Evolutionary conservation across 768 basidiomycete species (phyloP), one percentile per base, ranked within the genome.

Genomic region (Mrakia hoshinonis): DNA sequence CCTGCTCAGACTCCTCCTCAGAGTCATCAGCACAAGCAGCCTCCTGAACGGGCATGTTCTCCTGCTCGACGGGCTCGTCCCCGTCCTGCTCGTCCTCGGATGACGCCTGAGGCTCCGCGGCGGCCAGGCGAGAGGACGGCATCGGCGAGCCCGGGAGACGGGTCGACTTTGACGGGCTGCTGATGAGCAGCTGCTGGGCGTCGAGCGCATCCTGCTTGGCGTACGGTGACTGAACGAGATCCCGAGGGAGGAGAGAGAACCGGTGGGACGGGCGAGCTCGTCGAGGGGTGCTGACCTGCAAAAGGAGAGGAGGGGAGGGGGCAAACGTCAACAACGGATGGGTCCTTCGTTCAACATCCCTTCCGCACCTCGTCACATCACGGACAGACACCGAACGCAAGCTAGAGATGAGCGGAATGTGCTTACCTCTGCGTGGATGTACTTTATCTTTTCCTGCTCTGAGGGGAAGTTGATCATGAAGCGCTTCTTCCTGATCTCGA

Each of bases 401-500:
- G 43, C 2, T n/a, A 1, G 29, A 49, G 38, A 18, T 18, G 4
- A 34, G 24, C 15, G 51, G 29, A 3, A 31, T 13, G 43, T 29
- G 20, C 68, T 69, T 46, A 58, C 68, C 58, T 64, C 47, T 6
- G 48, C 54, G 11, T 43, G 12, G 15, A 43, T 60, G 43, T 46
- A 22, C 26, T 31, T 26, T 11, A 22, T 39, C 2, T 58, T 15
- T 24, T 29, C 39, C 20, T 29, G 10, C 13, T 39, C 49, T 2
- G 67, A 22, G 0, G 72, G 72, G 34, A 68, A 68, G 4, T 34
- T n/a, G 36, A 73, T 63, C 18, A 43, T 29, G 51, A 68, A 73
- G 34, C 72, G 29, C 72, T 73, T 73, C 62, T 69, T 73, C 31
- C 72, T 49, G 36, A 73, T 64, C 49, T 69, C 72, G 29, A 73